phyloP scores from a whole-genome alignment of 345 rosid species.

The thale cress (Arabidopsis thaliana) region TAIR10.1 NC_003071.7:15948001-15948500 shows the following conservation, averaged over 20 bases:
- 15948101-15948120: conserved; percentile 36
- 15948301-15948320: background rate
- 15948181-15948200: background rate
- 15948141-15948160: background rate
- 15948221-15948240: conserved; percentile 11
- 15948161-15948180: conserved; percentile 17
- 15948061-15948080: conserved; percentile 33
- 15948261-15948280: conserved; percentile 5
- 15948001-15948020: conserved; percentile 39
- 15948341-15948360: background rate
- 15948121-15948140: conserved; percentile 27
- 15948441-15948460: conserved; percentile 13
- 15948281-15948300: conserved; percentile 23
- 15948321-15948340: background rate
- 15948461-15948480: background rate
- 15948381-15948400: background rate
- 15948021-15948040: conserved; percentile 44
- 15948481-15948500: background rate
- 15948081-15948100: conserved; percentile 40
- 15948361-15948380: background rate
- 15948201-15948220: conserved; percentile 9
- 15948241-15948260: conserved; percentile 3
- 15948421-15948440: conserved; percentile 2
- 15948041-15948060: conserved; percentile 28
- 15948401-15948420: background rate